A percentile compares a stretch with the other conserved stretches of the same genome.
Evolutionary conservation across 192 early-diverging fungal genomes (phyloP).

Genomic region (Coemansia biformis): DNA sequence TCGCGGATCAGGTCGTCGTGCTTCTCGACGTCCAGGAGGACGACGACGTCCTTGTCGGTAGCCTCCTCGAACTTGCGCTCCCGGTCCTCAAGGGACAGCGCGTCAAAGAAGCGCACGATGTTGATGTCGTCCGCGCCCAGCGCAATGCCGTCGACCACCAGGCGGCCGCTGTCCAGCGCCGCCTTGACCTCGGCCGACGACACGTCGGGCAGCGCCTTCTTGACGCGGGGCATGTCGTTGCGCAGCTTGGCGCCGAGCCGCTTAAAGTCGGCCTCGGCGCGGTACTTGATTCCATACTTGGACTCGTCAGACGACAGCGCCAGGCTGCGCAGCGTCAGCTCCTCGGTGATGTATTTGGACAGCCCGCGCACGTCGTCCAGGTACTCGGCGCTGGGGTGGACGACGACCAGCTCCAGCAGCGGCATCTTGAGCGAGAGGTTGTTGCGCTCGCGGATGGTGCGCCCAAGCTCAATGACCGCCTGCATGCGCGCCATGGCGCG

Average conservation of each 20-base stretch:
- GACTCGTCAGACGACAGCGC: conserved; percentile 86
- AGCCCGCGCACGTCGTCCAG: conserved; percentile 80
- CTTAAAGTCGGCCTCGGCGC: conserved; percentile 84
- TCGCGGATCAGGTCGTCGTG: conserved; percentile 82
- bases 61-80: conserved; percentile 67
- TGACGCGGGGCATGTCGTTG: conserved; percentile 83
- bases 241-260: conserved; percentile 83
- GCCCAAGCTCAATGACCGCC: conserved; percentile 91
- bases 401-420: conserved; percentile 83
- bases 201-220: conserved; percentile 73
- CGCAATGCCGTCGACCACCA: conserved; percentile 74
- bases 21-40: conserved; percentile 80
- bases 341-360: conserved; percentile 83
- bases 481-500: conserved; percentile 93
- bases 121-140: conserved; percentile 79
- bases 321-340: conserved; percentile 86
- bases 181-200: conserved; percentile 72
- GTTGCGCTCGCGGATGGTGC: conserved; percentile 84
- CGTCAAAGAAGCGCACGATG: conserved; percentile 81
- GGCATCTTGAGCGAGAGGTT: conserved; percentile 94
- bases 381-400: conserved; percentile 84
- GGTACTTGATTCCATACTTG: conserved; percentile 90
- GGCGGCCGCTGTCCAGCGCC: conserved; percentile 62
- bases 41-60: conserved; percentile 73
- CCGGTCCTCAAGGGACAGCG: conserved; percentile 37